Percentiles rank a stretch among this genome's conserved stretches.
Conservation (phyloP, 768 basidiomycete species). For the Chlorophyllum brunneum region DNA sequence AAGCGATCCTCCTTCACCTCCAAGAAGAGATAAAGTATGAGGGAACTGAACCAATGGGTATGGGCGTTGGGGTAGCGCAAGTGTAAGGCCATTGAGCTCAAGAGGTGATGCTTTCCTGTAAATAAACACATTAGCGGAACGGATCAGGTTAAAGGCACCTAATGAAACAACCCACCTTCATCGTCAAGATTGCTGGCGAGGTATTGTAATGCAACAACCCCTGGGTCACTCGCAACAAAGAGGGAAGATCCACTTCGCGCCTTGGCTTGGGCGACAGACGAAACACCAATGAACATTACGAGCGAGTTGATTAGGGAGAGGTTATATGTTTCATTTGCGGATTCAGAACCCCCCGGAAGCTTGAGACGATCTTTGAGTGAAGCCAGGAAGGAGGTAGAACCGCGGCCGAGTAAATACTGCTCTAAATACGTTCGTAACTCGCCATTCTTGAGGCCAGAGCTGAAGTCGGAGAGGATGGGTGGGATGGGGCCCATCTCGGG, state of each 20-base stretch:
- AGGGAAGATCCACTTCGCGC: conserved; percentile 76
- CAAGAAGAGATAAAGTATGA: conserved; percentile 83
- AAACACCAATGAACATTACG: conserved; percentile 95
- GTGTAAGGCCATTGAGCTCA: conserved; percentile 91
- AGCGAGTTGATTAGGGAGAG: conserved; percentile 87
- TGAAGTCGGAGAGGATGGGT: conserved; percentile 87
- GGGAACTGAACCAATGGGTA: conserved; percentile 95
- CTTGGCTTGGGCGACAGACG: conserved; percentile 86
- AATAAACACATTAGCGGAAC: background rate
- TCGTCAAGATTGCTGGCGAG: conserved; percentile 81
- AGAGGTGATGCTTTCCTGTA: conserved; percentile 89
- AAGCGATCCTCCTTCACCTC: conserved; percentile 76
- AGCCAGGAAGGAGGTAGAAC: conserved; percentile 65
- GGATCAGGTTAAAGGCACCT: conserved; percentile 5
- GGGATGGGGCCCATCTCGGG: conserved; percentile 94
- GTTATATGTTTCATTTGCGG: conserved; percentile 68
- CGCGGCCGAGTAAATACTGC: conserved; percentile 78
- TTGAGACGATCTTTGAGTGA: conserved; percentile 77
- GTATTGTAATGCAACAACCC: conserved; percentile 81
- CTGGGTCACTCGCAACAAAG: conserved; percentile 80
- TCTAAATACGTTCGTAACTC: conserved; percentile 82
- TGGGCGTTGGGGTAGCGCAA: conserved; percentile 97
- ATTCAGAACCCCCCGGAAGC: conserved; percentile 41
- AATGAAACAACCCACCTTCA: conserved; percentile 62
- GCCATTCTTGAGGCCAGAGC: conserved; percentile 72